Base-by-base conservation (phyloP, 1,284 basidiomycete genomes). In the Kalmanozyma brasiliensis region DNA sequence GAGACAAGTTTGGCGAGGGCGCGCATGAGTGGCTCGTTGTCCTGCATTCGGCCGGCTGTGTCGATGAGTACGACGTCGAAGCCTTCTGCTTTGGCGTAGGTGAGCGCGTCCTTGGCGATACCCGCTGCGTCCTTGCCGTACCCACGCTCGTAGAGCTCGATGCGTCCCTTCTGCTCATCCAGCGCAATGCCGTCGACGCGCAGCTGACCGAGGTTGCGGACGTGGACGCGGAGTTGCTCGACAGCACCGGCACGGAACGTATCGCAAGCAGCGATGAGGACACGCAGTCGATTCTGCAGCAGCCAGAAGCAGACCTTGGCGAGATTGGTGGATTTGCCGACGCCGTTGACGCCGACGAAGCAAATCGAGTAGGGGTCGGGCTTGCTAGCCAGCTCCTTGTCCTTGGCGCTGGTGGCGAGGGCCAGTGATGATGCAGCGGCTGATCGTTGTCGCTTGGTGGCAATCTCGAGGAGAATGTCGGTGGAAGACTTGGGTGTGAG, bases 241-340 rank as follows among this genome's bases (percentile, higher is more conserved):
- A 99, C 95, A 0, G 96, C 96, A 29, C 96, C 96, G 78, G 91
- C 93, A 87, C 94, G 86, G 86, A 99, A 99, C 4, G 96, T 98
- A 82, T 99, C 96, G 80, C 96, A 98, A 11, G 96, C 96, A 23
- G 96, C 96, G 74, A 99, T 98, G 68, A 98, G 86, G 19, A 99
- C 95, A 26, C 91, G 87, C 37, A 95, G 84, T 9, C 90, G 90
- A 79, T 99, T 98, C 84, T 98, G 95, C 43, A 98, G 89, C 19
- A 99, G 86, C 96, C 96, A 98, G 85, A 98, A 98, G 84, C 93
- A 95, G 45, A 99, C 95, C 84, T 99, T 99, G 49, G 91, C 93
- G 24, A 99, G 84, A 82, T 98, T 98, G 5, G 96, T 98, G 74
- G 93, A 96, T 85, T 99, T 99, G 48, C 96, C 96, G 19, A 99